Percentiles rank a stretch among this genome's conserved stretches.
Evolutionary conservation across 345 rosid genomes (phyloP).

Genomic region (Acer campestre): DNA sequence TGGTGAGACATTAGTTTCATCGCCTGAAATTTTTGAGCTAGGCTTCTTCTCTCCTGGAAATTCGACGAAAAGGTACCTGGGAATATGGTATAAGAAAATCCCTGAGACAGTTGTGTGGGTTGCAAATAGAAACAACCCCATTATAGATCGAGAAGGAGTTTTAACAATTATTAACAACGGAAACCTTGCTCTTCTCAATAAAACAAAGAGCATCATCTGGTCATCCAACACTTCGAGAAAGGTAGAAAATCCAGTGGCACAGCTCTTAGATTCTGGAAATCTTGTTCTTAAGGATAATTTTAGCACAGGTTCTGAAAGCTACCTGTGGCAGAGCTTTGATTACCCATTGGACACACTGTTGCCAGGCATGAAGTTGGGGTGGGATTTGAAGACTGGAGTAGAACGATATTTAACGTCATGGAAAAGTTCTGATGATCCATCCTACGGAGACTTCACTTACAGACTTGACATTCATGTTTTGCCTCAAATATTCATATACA

Average conservation of each 20-base stretch:
- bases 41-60: slow-evolving; percentile 33
- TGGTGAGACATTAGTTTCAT: slow-evolving; percentile 19
- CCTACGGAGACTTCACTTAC: slow-evolving; percentile 29
- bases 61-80: slow-evolving; percentile 38
- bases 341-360: slow-evolving; percentile 44
- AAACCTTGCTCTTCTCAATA: slow-evolving; percentile 34
- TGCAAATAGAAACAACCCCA: slow-evolving; percentile 40
- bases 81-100: slow-evolving; percentile 43
- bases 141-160: slow-evolving; percentile 23
- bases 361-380: slow-evolving; percentile 53
- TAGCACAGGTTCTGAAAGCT: not conserved
- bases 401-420: slow-evolving; percentile 33
- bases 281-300: slow-evolving; percentile 34
- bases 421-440: slow-evolving; percentile 41
- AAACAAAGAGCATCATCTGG: slow-evolving; percentile 26
- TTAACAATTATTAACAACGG: slow-evolving; percentile 29
- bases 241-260: slow-evolving; percentile 28
- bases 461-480: slow-evolving; percentile 25
- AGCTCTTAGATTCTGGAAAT: slow-evolving; percentile 47
- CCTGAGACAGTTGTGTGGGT: slow-evolving; percentile 45
- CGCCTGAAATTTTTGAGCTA: slow-evolving; percentile 20
- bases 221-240: slow-evolving; percentile 28
- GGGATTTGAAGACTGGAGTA: slow-evolving; percentile 20
- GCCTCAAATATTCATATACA: slow-evolving; percentile 27
- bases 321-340: slow-evolving; percentile 56